Base-by-base conservation (phyloP, 108 stramenopile genomes). In the Pseudonitzschia pungens region DNA sequence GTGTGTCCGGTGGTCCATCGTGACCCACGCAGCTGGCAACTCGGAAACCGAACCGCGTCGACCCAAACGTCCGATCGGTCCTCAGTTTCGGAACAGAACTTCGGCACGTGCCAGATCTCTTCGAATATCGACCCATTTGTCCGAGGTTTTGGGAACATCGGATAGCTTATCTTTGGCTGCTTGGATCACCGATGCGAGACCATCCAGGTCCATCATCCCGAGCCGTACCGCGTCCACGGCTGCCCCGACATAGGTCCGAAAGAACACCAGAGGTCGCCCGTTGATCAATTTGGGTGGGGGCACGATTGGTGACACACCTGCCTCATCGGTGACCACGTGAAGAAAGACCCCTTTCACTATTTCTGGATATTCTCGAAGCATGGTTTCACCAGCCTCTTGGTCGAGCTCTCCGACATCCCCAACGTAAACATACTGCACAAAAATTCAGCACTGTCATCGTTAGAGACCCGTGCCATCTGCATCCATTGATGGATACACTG, bases 361-460 rank as follows among this genome's bases (percentile, higher is more conserved):
- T 81, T 94, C 90, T 26, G 97, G 97, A 66, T 96, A 96, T 65
- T 92, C 86, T 9, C 87, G 79, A 21, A 93, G 72, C 94, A 98
- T 96, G 27, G 89, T 87, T 74, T 96, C 95, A 4, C 90, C 93
- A 1, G 96, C 96, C 76, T 97, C 88, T 74, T 90, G 86, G 68
- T 98, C 97, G 21, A 93, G 67, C 73, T 98, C 97, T 33, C 97
- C 97, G 12, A 94, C 95, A 65, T 98, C 97, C 10, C 97, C 97
- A 31, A 98, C 89, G 65, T 96, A 96, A 9, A 98, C 81, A 74
- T 98, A 98, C 71, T 65, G 18, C 16, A 51, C 50, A 51, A 1
- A 51, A 51, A 83, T 44, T 70, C 14, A 36, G 14, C 4, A 44
- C 2, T 3, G 50, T 4, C 10, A 24, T 60, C 4, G 22, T 15